A percentile compares a stretch with the other conserved stretches of the same genome.
Evolutionary conservation across 2,329 filamentous ascomycete genomes (phyloP).

Genomic region (Boeremia exigua): DNA sequence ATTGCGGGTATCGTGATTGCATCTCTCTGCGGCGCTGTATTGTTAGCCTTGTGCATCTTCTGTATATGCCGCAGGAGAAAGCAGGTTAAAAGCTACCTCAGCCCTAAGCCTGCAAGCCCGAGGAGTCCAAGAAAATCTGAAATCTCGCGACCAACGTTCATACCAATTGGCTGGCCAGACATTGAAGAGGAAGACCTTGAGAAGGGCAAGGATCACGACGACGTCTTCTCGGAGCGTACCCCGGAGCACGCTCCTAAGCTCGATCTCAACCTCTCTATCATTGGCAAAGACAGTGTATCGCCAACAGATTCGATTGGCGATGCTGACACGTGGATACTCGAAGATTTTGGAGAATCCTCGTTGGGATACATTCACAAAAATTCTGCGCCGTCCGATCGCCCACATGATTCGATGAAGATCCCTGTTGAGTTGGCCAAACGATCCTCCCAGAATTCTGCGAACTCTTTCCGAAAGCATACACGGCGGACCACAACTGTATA

Average conservation of each 20-base stretch:
- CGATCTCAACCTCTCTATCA: constrained; percentile 39
- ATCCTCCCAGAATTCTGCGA: constrained; percentile 38
- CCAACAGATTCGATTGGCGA: constrained; percentile 49
- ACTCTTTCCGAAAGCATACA: constrained; percentile 37
- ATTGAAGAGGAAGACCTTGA: constrained; percentile 46
- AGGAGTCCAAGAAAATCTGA: constrained; percentile 41
- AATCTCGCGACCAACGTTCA: constrained; percentile 52
- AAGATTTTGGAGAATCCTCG: constrained; percentile 48
- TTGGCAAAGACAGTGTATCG: constrained; percentile 42
- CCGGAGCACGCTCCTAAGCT: constrained; percentile 50
- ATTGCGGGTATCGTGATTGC: constrained; percentile 42
- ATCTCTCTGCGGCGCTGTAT: constrained; percentile 34
- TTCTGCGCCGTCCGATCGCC: constrained; percentile 45
- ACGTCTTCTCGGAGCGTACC: constrained; percentile 21
- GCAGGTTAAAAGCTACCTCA: constrained; percentile 27
- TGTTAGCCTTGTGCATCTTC: constrained; percentile 32
- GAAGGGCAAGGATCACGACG: constrained; percentile 40
- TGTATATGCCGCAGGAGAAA: constrained; percentile 33
- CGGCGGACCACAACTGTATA: constrained; percentile 33
- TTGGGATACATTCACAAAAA: constrained; percentile 42
- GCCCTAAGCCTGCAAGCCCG: constrained; percentile 25
- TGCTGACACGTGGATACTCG: constrained; percentile 46
- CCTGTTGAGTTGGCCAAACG: constrained; percentile 49
- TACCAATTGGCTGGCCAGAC: constrained; percentile 36
- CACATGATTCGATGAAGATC: constrained; percentile 53